phyloP scores from a whole-genome alignment of 768 basidiomycete species.

The Lactifluus subvellereus region DNA sequence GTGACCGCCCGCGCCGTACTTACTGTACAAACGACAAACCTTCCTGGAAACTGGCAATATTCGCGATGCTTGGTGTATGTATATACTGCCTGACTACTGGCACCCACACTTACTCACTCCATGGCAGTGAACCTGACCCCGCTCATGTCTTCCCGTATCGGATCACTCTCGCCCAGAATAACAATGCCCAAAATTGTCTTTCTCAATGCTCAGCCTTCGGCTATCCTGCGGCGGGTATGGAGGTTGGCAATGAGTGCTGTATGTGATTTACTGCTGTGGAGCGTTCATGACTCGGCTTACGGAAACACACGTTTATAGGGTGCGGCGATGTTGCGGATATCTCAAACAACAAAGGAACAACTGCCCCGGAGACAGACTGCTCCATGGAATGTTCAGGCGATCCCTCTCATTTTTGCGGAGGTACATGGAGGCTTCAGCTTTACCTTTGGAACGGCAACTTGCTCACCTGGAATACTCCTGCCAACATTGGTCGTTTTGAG shows the following conservation, averaged over 20 bases:
- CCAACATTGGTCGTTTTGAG: constrained; percentile 64
- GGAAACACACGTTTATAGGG: constrained; percentile 35
- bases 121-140: constrained; percentile 42
- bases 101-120: constrained; percentile 32
- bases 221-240: constrained; percentile 64
- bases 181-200: constrained; percentile 59
- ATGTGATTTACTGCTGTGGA: constrained; percentile 29
- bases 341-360: constrained; percentile 30
- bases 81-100: background rate
- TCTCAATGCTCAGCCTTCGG: constrained; percentile 66
- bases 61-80: constrained; percentile 58
- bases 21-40: constrained; percentile 43
- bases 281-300: background rate
- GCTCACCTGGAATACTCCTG: constrained; percentile 61
- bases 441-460: constrained; percentile 34
- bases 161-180: constrained; percentile 53
- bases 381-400: constrained; percentile 56
- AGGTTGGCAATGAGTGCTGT: constrained; percentile 73
- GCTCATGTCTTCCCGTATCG: constrained; percentile 55
- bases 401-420: constrained; percentile 63
- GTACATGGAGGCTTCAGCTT: constrained; percentile 41
- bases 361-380: constrained; percentile 37
- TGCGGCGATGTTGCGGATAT: constrained; percentile 66
- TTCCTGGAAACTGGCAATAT: constrained; percentile 62
- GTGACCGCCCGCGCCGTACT: constrained; percentile 57